A percentile compares a stretch with the other conserved stretches of the same genome.
phyloP scores from a whole-genome alignment of 768 basidiomycete genomes.

The Podaxis mareebaensis region DNA sequence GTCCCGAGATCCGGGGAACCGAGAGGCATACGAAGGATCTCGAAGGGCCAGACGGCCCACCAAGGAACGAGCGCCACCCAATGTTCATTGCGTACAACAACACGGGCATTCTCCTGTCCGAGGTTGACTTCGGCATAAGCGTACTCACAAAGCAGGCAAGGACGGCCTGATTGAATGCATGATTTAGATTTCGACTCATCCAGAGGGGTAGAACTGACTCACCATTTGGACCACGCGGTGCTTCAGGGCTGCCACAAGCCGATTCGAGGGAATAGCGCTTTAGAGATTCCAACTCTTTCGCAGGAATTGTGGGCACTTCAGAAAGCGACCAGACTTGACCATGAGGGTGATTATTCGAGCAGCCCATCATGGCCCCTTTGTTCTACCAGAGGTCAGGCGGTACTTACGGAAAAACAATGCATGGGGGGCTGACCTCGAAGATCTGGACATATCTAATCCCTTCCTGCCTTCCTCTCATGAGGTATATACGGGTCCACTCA shows the following conservation, averaged over 20 bases:
- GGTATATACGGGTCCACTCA: conserved; percentile 74
- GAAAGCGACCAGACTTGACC: conserved; percentile 88
- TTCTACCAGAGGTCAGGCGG: conserved; percentile 50
- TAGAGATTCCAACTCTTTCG: conserved; percentile 64
- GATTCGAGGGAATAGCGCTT: conserved; percentile 43
- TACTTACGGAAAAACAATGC: not conserved
- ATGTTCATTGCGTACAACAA: conserved; percentile 70
- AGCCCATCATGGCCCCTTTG: conserved; percentile 94
- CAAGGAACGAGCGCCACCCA: conserved; percentile 90
- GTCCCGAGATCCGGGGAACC: not conserved
- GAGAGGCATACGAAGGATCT: conserved; percentile 61
- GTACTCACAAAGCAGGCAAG: conserved; percentile 83
- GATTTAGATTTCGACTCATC: not conserved
- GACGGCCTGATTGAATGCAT: conserved; percentile 37
- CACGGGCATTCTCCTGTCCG: conserved; percentile 42
- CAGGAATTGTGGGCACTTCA: conserved; percentile 66
- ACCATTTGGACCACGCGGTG: conserved; percentile 58
- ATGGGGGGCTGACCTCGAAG: conserved; percentile 64
- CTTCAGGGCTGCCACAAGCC: conserved; percentile 36
- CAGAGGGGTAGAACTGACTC: not conserved
- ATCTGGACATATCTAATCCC: conserved; percentile 85
- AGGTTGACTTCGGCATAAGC: conserved; percentile 59
- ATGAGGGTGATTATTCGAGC: conserved; percentile 93
- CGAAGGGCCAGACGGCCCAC: conserved; percentile 97
- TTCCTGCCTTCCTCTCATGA: conserved; percentile 55